These are phyloP conservation scores for Westerdykella ornata DNA, from an alignment of 2,329 filamentous ascomycete species.

Conservation along the genomic window DNA sequence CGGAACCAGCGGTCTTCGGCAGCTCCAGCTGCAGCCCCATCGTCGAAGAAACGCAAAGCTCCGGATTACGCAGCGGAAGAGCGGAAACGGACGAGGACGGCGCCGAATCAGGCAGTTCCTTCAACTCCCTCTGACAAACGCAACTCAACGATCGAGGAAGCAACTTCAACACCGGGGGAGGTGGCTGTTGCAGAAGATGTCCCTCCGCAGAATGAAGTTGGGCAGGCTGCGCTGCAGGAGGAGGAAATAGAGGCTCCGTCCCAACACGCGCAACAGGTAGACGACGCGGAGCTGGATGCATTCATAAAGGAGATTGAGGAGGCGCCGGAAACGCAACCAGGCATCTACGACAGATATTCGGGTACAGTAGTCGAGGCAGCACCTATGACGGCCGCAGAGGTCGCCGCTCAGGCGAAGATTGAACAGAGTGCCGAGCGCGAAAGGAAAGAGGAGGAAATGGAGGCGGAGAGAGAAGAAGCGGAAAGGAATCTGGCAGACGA, in stretches of 20 bases:
- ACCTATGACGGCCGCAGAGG: slow-evolving; percentile 42
- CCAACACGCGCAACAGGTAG: slow-evolving; percentile 12
- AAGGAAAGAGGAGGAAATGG: slow-evolving; percentile 40
- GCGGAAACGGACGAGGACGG: slow-evolving; percentile 30
- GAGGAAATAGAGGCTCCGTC: slow-evolving; percentile 6
- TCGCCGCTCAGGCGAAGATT: slow-evolving; percentile 42
- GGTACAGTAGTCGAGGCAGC: slow-evolving; percentile 42
- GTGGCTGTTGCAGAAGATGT: background rate
- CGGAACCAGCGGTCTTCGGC: slow-evolving; percentile 26
- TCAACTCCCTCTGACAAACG: slow-evolving; percentile 33
- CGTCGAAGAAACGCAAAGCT: slow-evolving; percentile 34
- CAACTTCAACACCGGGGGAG: background rate
- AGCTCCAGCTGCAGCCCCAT: slow-evolving; percentile 23
- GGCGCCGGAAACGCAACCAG: slow-evolving; percentile 76
- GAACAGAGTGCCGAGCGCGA: slow-evolving; percentile 41
- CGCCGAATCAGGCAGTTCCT: slow-evolving; percentile 28
- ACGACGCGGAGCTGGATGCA: slow-evolving; percentile 51
- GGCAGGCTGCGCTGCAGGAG: slow-evolving; percentile 1
- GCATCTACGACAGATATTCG: slow-evolving; percentile 61
- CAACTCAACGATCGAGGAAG: slow-evolving; percentile 1
- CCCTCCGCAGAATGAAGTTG: background rate
- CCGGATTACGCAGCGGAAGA: slow-evolving; percentile 24
- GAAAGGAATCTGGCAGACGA: slow-evolving; percentile 42
- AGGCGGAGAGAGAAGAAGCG: slow-evolving; percentile 46
- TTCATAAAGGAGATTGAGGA: slow-evolving; percentile 54